These are phyloP conservation scores for Parmelia sp. DNA, from an alignment of 495 filamentous ascomycete genomes.

Conservation along the genomic window DNA sequence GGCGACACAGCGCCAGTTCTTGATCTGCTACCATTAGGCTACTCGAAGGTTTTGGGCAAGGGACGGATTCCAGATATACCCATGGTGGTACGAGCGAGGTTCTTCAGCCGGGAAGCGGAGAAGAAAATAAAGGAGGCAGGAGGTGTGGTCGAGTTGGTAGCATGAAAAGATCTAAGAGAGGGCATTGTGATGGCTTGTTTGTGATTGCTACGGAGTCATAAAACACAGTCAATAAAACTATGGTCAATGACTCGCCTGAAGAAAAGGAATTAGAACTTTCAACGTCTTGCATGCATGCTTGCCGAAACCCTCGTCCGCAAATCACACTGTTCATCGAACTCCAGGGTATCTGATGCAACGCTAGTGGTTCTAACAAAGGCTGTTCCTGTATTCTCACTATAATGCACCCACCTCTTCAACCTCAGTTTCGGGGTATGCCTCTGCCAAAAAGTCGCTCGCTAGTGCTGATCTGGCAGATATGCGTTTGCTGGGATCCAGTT, in stretches of 20 bases:
- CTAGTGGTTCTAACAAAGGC: background rate
- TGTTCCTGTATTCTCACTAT: constrained; percentile 16
- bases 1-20: constrained; percentile 81
- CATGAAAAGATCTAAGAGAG: constrained; percentile 45
- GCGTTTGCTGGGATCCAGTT: constrained; percentile 62
- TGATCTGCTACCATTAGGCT: constrained; percentile 85
- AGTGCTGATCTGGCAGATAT: constrained; percentile 68
- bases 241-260: background rate
- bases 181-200: background rate
- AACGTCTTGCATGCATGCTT: background rate
- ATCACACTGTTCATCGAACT: background rate
- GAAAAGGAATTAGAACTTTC: background rate
- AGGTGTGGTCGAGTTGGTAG: constrained; percentile 85
- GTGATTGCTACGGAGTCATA: background rate
- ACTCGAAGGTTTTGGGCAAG: constrained; percentile 92
- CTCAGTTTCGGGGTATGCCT: constrained; percentile 27
- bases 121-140: constrained; percentile 92
- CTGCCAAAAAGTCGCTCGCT: constrained; percentile 24
- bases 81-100: constrained; percentile 80
- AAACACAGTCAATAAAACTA: too few species aligned
- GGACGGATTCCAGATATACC: constrained; percentile 80
- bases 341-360: constrained; percentile 11
- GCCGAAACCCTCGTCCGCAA: background rate
- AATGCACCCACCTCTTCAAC: constrained; percentile 47
- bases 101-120: constrained; percentile 83